phyloP scores from a whole-genome alignment of 352 stramenopile species.

The Hyaloperonospora arabidopsidis region DNA sequence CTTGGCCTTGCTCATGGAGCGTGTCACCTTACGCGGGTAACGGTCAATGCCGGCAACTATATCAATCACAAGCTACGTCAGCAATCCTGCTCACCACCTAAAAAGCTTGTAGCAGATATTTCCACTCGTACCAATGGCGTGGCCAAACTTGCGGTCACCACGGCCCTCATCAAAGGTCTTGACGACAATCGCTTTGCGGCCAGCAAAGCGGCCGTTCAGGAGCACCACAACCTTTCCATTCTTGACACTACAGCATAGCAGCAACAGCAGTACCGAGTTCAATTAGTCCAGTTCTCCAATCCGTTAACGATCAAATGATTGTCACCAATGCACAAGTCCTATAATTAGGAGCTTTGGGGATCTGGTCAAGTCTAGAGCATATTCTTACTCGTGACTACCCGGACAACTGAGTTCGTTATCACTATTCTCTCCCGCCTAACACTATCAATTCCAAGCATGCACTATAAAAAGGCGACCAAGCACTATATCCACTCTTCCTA shows the following conservation, averaged over 20 bases:
- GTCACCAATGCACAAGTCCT: neutral
- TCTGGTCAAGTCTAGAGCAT: no score
- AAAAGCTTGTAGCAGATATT: no score
- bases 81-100: neutral
- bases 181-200: constrained; percentile 98
- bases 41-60: constrained; percentile 92
- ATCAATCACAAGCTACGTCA: constrained; percentile 8
- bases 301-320: constrained; percentile 14
- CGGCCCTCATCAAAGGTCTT: constrained; percentile 97
- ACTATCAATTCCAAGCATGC: no score
- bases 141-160: constrained; percentile 94
- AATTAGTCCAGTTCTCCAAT: constrained; percentile 4
- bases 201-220: constrained; percentile 96
- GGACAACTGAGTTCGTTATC: no score
- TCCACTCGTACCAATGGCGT: constrained; percentile 84
- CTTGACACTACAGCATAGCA: constrained; percentile 83
- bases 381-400: no score
- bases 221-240: constrained; percentile 99
- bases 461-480: no score
- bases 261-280: constrained; percentile 4
- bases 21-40: constrained; percentile 96
- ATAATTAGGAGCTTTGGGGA: no score
- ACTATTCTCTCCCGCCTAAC: no score
- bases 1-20: constrained; percentile 95
- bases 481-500: neutral